These are phyloP conservation scores for Panicum virgatum DNA, from an alignment of 202 grass and related monocot genomes.

Conservation along the genomic window DNA sequence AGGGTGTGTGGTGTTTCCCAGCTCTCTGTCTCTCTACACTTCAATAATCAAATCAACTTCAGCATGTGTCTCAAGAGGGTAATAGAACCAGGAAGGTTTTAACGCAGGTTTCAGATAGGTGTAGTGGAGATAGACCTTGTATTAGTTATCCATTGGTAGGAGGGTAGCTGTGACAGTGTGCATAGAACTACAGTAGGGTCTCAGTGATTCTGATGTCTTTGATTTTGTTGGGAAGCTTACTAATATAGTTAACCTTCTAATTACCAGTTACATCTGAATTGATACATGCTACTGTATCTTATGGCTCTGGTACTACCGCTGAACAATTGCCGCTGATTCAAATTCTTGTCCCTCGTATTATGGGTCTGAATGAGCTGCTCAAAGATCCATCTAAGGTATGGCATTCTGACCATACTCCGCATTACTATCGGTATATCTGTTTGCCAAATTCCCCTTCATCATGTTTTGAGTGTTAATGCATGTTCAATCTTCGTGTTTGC, in stretches of 20 bases:
- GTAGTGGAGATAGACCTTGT: neutral
- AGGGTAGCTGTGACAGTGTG: neutral
- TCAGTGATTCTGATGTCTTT: neutral
- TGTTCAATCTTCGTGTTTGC: constrained; percentile 20
- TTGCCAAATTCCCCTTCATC: constrained; percentile 27
- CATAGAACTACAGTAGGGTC: neutral
- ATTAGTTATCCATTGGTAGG: neutral
- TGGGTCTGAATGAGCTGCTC: constrained; percentile 90
- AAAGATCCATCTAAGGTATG: constrained; percentile 87
- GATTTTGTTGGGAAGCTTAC: constrained; percentile 28
- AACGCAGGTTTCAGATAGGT: constrained; percentile 6
- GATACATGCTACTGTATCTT: constrained; percentile 91
- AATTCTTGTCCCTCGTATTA: constrained; percentile 83
- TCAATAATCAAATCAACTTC: constrained; percentile 5
- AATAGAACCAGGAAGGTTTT: constrained; percentile 3
- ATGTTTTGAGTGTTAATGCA: constrained; percentile 4
- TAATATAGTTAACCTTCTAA: constrained; percentile 45
- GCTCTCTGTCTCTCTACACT: too few species aligned
- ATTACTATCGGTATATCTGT: neutral
- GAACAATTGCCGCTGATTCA: constrained; percentile 84
- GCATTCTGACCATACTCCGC: constrained; percentile 13
- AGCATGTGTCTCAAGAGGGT: constrained; percentile 1
- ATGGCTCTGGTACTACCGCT: constrained; percentile 54
- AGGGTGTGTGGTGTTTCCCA: too few species aligned
- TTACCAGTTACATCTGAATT: constrained; percentile 88